Evolutionary conservation across 305 asterid species (phyloP).

Genomic region (Solanum hybrid): DNA sequence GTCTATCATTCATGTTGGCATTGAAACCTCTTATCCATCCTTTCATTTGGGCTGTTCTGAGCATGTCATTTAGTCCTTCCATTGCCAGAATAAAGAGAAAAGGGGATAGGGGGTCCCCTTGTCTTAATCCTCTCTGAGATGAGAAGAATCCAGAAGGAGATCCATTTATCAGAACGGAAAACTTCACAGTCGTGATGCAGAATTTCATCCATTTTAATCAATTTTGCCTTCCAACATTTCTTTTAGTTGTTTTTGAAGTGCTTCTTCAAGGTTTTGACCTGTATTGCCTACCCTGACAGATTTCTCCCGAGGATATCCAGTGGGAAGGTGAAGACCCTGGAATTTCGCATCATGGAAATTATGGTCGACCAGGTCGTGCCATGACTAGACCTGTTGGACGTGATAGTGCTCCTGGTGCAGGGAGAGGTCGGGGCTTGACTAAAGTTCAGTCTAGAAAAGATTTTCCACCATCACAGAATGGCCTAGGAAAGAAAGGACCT

Average conservation of each 20-base stretch:
- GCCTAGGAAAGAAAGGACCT: constrained; percentile 42
- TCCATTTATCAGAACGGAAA: too few relatives aligned
- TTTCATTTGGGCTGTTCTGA: too few relatives aligned
- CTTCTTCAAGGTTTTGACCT: constrained; percentile 2
- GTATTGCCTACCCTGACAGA: constrained; percentile 18
- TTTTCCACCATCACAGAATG: constrained; percentile 49
- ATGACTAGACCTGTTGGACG: constrained; percentile 30
- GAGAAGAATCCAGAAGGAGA: too few relatives aligned
- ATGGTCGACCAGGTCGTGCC: constrained; percentile 37
- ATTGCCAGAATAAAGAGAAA: too few relatives aligned
- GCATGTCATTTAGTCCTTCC: too few relatives aligned
- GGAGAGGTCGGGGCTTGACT: constrained; percentile 56
- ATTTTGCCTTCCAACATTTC: not conserved
- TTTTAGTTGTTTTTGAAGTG: not conserved
- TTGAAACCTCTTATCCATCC: too few relatives aligned
- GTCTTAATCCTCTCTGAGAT: too few relatives aligned
- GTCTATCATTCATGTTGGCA: too few relatives aligned
- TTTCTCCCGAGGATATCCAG: constrained; percentile 47
- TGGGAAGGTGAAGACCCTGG: constrained; percentile 64
- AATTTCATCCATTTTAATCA: not conserved
- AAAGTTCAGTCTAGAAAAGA: constrained; percentile 46
- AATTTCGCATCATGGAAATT: constrained; percentile 33
- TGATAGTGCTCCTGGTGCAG: constrained; percentile 35
- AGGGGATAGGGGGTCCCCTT: too few relatives aligned
- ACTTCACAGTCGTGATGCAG: too few relatives aligned